A percentile compares a stretch with the other conserved stretches of the same genome.
Evolutionary conservation across 2,329 filamentous ascomycete species (phyloP).

Genomic region (Pseudogymnoascus sp.): DNA sequence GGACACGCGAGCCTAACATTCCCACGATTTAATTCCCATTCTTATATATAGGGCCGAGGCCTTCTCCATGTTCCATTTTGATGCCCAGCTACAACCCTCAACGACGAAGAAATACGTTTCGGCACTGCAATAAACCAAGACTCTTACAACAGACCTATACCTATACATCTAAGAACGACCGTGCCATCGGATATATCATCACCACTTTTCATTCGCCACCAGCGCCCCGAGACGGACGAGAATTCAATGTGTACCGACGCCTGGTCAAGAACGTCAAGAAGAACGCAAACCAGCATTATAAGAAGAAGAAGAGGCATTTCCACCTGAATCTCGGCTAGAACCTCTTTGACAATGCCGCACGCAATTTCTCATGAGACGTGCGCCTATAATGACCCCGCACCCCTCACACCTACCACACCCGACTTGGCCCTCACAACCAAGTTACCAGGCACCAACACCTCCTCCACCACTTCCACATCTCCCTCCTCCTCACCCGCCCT

Average conservation of each 20-base stretch:
- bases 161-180: not conserved
- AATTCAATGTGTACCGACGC: conserved; percentile 6
- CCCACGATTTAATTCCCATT: not conserved
- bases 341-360: not conserved
- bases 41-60: conserved; percentile 1
- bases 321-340: not conserved
- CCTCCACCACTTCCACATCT: conserved; percentile 9
- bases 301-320: not conserved
- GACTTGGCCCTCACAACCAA: not conserved
- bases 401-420: not conserved
- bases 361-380: not conserved
- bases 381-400: not conserved
- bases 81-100: not conserved
- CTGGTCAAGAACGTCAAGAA: not conserved
- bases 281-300: conserved; percentile 1
- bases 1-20: not conserved
- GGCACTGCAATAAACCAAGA: not conserved
- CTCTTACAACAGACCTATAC: not conserved
- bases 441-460: not conserved
- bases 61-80: not conserved
- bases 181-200: not conserved
- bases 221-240: not conserved
- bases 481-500: conserved; percentile 6
- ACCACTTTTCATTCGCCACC: not conserved
- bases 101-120: not conserved